These are phyloP conservation scores for Populus nigra DNA, from an alignment of 345 rosid species.

Conservation along the genomic window DNA sequence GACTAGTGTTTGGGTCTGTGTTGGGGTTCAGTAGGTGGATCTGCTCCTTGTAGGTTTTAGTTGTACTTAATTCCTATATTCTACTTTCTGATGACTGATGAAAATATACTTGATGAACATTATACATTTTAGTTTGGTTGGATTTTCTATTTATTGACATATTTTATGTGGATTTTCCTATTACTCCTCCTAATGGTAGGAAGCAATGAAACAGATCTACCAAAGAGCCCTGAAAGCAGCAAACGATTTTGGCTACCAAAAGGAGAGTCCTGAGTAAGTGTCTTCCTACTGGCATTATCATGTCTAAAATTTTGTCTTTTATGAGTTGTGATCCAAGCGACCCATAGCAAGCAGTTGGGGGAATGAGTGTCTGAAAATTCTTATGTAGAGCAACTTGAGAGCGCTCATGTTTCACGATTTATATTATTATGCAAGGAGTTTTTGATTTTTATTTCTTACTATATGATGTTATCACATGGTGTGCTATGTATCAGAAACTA, in stretches of 20 bases:
- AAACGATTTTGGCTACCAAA: conserved; percentile 85
- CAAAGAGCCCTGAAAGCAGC: conserved; percentile 90
- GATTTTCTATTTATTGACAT: neutral
- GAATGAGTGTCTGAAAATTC: too few species aligned
- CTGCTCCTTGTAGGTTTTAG: conserved; percentile 5
- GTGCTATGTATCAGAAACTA: too few species aligned
- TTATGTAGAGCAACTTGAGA: too few species aligned
- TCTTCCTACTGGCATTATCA: conserved; percentile 9
- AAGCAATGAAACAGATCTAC: conserved; percentile 92
- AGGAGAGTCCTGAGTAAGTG: conserved; percentile 93
- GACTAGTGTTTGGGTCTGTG: neutral
- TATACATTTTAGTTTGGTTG: neutral
- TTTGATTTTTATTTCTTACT: too few species aligned
- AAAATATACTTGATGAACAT: conserved; percentile 8
- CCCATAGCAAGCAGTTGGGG: too few species aligned
- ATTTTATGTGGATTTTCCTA: conserved; percentile 8
- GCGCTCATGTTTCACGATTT: too few species aligned
- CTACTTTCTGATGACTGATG: neutral
- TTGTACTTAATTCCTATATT: neutral
- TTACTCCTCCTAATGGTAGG: conserved; percentile 42
- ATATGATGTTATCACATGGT: too few species aligned
- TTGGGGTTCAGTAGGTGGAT: neutral
- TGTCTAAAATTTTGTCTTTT: too few species aligned
- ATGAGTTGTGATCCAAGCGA: too few species aligned
- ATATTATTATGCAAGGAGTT: too few species aligned